Evolutionary conservation across 768 basidiomycete species (phyloP), one percentile per base, ranked within the genome.

Genomic region (Suillus brevipes): DNA sequence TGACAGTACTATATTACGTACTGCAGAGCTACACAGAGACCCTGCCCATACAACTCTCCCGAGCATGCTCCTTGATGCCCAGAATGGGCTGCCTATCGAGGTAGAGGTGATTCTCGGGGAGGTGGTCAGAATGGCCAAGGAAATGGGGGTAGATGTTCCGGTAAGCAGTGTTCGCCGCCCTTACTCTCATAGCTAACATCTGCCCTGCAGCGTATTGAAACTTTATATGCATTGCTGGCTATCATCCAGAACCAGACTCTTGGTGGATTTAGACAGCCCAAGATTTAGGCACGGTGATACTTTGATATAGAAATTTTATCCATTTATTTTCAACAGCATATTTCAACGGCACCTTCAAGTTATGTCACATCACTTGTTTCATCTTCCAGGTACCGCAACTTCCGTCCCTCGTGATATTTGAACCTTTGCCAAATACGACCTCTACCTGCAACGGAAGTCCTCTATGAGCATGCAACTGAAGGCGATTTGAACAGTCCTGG

Each of bases 81-180:
- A 84, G 69, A 81, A 77, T 57, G 83, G 82, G 3, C 78, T 78
- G 61, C 87, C 89, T 45, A 83, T 89, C 65, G 89, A 90, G 75
- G 83, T 90, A 1, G 89, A 90, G 71, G 86, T 83, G 14, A 86
- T 90, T 49, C 65, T 89, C 5, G 89, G 89, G 0, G 83, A 87
- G 65, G 82, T 88, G 2, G 84, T 88, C 25, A 74, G 84, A 50
- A 77, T 86, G 77, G 87, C 83, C 0, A 79, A 75, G 68, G 76
- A 79, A 57, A 70, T 72, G 28, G 76, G 78, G 10, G 80, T 88
- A 5, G 72, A 78, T 14, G 72, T 86, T 42, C 87, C 87, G 37
- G 87, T 87, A 69, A 76, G 84, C 74, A n/a, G 13, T 8, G 62
- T n/a, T 23, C 16, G 18, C 23, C 13, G 14, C 12, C 36, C 4